A percentile compares a stretch with the other conserved stretches of the same genome.
These are phyloP conservation scores for Coriolopsis trogii DNA, from an alignment of 1,284 basidiomycete species.

Conservation along the genomic window DNA sequence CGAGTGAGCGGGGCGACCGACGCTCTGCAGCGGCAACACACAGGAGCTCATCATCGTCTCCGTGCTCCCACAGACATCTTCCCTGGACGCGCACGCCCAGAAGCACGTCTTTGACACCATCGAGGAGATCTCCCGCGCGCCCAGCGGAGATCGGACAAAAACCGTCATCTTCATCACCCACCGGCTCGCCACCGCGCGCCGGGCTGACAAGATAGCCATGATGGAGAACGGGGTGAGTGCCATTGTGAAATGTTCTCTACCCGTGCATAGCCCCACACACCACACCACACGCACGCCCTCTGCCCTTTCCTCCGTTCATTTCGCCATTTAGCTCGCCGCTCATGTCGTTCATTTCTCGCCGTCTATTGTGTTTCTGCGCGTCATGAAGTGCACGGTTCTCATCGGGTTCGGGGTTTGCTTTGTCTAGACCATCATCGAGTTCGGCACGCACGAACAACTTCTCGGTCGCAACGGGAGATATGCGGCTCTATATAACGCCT, in stretches of 20 bases:
- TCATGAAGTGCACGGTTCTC: neutral
- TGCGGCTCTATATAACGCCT: constrained; percentile 70
- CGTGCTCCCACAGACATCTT: constrained; percentile 63
- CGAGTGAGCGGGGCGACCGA: too few species aligned
- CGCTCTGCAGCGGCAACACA: too few species aligned
- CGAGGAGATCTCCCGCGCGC: constrained; percentile 57
- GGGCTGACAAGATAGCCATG: constrained; percentile 84
- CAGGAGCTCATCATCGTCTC: neutral
- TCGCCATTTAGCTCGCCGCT: too few species aligned
- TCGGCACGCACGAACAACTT: constrained; percentile 78
- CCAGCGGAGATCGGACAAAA: constrained; percentile 58
- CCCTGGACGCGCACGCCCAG: constrained; percentile 81
- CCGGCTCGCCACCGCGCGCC: constrained; percentile 75
- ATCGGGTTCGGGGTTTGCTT: constrained; percentile 16
- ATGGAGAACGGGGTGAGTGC: constrained; percentile 77
- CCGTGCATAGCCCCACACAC: too few species aligned
- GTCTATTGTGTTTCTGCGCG: neutral
- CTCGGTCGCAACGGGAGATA: constrained; percentile 65
- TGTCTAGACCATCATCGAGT: constrained; percentile 72
- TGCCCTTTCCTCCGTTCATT: too few species aligned
- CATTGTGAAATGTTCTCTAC: constrained; percentile 6
- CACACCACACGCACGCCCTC: too few species aligned
- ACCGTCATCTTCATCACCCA: constrained; percentile 87
- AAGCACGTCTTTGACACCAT: constrained; percentile 78
- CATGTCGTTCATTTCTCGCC: neutral